Conservation (phyloP, 2,329 filamentous ascomycete species). For the Gyromitra esculenta region DNA sequence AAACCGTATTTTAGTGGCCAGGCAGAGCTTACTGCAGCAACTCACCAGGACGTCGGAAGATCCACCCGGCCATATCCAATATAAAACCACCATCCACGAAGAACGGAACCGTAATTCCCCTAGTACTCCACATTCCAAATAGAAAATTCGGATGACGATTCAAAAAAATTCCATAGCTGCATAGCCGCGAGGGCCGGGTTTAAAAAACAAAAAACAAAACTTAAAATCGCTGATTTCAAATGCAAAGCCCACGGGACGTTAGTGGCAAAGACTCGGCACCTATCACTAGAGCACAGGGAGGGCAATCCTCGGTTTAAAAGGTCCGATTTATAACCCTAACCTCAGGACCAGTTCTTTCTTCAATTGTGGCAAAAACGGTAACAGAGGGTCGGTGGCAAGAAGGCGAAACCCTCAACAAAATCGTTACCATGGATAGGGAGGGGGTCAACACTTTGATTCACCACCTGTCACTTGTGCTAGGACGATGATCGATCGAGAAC, state of each 20-base stretch:
- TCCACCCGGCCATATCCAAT: background rate
- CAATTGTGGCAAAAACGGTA: background rate
- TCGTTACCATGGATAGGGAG: background rate
- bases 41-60: background rate
- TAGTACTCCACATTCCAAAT: background rate
- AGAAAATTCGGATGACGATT: background rate
- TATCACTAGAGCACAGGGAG: conserved; percentile 12
- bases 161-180: background rate
- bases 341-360: background rate
- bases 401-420: background rate
- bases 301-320: conserved; percentile 13
- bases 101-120: background rate
- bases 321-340: background rate
- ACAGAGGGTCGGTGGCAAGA: background rate
- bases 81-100: background rate
- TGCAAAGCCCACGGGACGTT: conserved; percentile 15
- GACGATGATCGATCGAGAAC: conserved; percentile 1
- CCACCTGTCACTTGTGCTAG: background rate
- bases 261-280: background rate
- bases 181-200: background rate
- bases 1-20: background rate
- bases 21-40: background rate
- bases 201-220: background rate
- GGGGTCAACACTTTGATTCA: background rate
- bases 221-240: conserved; percentile 20